These are phyloP conservation scores for Scheffersomyces illinoinensis DNA, from an alignment of 1,139 yeast species.

Conservation along the genomic window DNA sequence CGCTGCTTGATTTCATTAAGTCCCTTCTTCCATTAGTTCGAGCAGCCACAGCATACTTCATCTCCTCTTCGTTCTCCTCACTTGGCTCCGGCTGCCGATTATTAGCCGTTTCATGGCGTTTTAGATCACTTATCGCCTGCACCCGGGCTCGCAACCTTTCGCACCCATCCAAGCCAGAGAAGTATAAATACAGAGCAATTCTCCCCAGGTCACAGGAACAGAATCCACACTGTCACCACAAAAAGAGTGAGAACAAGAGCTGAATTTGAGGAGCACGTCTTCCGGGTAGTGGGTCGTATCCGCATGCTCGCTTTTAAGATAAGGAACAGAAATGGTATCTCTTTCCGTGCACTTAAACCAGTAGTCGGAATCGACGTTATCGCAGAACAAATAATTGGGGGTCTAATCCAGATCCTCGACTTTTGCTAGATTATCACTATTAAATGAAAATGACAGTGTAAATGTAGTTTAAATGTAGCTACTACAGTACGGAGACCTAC, in stretches of 20 bases:
- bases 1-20: not conserved
- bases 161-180: not conserved
- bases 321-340: not conserved
- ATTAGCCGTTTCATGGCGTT: not conserved
- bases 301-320: not conserved
- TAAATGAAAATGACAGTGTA: no score
- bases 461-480: not conserved
- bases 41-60: not conserved
- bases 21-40: not conserved
- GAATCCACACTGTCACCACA: not conserved
- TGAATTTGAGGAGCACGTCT: not conserved
- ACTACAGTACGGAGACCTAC: not conserved
- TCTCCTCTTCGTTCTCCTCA: not conserved
- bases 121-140: not conserved
- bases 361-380: not conserved
- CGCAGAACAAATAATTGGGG: not conserved
- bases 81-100: not conserved
- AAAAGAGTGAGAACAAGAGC: not conserved
- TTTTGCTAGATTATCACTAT: not conserved
- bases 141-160: not conserved
- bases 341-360: not conserved
- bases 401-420: not conserved
- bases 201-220: slow-evolving; percentile 7
- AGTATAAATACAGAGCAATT: slow-evolving; percentile 1
- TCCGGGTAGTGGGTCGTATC: not conserved